phyloP scores from a whole-genome alignment of 192 early-diverging fungal genomes.

The Rhizoclosmatium sp. region DNA sequence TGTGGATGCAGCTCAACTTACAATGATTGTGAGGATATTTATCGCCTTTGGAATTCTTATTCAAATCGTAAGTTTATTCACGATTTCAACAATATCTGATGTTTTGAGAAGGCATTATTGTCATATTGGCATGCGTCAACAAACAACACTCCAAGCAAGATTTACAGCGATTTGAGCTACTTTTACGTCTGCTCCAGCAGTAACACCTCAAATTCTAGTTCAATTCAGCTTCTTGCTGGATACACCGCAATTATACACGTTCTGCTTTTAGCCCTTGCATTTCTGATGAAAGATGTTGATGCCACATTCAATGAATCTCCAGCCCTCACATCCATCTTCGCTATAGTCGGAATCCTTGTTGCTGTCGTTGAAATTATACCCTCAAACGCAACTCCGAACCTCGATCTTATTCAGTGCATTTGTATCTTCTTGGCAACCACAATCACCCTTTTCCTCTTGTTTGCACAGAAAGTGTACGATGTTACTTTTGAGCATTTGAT shows the following conservation, averaged over 20 bases:
- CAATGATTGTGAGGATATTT: neutral
- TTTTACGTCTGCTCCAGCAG: neutral
- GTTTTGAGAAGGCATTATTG: neutral
- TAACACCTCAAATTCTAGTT: neutral
- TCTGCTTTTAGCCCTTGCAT: neutral
- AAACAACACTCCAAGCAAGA: neutral
- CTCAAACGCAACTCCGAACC: neutral
- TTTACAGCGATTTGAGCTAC: neutral
- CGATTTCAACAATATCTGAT: neutral
- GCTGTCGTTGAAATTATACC: neutral
- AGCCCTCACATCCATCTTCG: neutral
- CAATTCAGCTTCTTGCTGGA: neutral
- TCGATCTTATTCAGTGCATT: neutral
- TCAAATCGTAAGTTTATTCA: neutral
- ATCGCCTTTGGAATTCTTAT: neutral
- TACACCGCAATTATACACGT: neutral
- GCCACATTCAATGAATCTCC: slow-evolving; percentile 1
- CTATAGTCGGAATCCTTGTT: neutral
- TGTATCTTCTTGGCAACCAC: slow-evolving; percentile 1
- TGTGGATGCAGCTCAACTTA: neutral
- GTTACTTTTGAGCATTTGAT: slow-evolving; percentile 3
- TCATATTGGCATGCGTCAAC: neutral
- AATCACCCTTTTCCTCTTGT: neutral
- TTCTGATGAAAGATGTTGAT: slow-evolving; percentile 2
- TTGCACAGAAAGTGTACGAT: neutral